Conservation (phyloP, 768 basidiomycete genomes). For the Lactarius hengduanensis region DNA sequence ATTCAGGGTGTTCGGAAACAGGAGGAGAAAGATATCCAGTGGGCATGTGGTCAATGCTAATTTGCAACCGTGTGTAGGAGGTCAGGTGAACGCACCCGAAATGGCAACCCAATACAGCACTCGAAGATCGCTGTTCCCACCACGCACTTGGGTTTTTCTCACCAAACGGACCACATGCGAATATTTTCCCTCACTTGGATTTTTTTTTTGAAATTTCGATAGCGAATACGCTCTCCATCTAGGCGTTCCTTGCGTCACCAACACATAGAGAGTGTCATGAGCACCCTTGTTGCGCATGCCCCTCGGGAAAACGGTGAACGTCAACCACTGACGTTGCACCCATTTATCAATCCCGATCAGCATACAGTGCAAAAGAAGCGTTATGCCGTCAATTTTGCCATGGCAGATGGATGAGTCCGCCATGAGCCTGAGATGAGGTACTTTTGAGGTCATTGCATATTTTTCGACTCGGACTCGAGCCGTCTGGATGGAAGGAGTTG, state of each 20-base stretch:
- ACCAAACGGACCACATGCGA: constrained; percentile 5
- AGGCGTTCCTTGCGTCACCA: constrained; percentile 1
- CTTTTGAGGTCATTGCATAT: background rate
- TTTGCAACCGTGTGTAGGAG: constrained; percentile 1
- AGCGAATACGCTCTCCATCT: background rate
- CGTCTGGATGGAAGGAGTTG: background rate
- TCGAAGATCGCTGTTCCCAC: constrained; percentile 9
- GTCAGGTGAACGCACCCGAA: constrained; percentile 3
- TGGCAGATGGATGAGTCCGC: background rate
- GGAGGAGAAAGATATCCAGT: background rate
- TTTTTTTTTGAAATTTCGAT: background rate
- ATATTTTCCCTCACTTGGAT: background rate
- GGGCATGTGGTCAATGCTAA: background rate
- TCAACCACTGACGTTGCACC: background rate
- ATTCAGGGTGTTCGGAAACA: background rate
- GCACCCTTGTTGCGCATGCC: background rate
- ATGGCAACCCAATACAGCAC: constrained; percentile 2
- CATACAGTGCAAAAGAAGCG: background rate
- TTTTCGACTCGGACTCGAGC: background rate
- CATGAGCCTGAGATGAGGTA: background rate
- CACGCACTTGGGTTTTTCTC: constrained; percentile 1
- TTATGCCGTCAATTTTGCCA: background rate
- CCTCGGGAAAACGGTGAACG: background rate
- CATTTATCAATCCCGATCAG: background rate
- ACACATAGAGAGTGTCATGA: constrained; percentile 6